Evolutionary conservation across 1,139 yeast genomes (phyloP), one percentile per base, ranked within the genome.

Genomic region (Saccharomyces hybrid): DNA sequence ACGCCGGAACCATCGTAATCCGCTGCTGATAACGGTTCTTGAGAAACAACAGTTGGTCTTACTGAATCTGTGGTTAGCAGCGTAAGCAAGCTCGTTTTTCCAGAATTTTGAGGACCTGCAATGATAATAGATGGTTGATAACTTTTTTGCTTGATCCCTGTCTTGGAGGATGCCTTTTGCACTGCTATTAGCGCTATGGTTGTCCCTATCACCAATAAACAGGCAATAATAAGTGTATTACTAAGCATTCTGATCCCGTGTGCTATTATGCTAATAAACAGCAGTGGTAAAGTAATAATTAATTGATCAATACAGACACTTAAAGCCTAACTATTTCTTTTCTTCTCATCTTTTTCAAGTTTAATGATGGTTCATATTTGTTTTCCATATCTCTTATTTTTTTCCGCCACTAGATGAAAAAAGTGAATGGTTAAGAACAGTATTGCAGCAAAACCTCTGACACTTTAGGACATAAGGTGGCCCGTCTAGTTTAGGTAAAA

Each of bases 11-110:
- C 60, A 52, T 65, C 58, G 53, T 73, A 68, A 14, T 65, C 61
- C 8, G 67, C 71, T 16, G 68, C 69, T 44, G 64, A 55, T 62
- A 75, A 79, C n/a, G 79, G 74, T 50, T 71, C 75, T 48, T 67
- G 64, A 1, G 68, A 67, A 50, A 59, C 63, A 4, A 64, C 67
- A 1, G 66, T 58, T n/a, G 46, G 26, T 49, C 58, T 59, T 13
- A 54, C 16, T 5, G 56, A 46, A 23, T 55, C 64, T 8, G 63
- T 61, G 19, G 68, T 60, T 48, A 67, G 55, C 52, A 68, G 57
- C 52, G 72, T 71, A 67, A 78, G 88, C 29, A 89, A 72, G 16
- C 82, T 69, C 1, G 97, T 88, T 68, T 91, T 90, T 9, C 98
- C 98, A 52, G 84, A 74, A 51, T 78, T 77, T 46, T 83, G 78